phyloP scores from a whole-genome alignment of 2,329 filamentous ascomycete genomes.

The Exophiala bonariae region DNA sequence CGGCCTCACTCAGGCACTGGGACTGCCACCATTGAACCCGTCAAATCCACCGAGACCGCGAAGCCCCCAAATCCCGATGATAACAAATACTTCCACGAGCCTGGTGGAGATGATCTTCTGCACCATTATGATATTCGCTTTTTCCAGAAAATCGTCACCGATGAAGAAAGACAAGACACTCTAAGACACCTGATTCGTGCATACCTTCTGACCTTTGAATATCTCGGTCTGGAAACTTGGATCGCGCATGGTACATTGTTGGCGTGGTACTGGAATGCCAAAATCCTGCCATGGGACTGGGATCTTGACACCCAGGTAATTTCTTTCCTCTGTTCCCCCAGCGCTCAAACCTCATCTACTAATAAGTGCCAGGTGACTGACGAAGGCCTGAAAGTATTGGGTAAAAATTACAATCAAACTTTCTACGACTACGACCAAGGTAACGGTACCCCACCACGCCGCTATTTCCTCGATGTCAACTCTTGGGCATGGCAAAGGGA shows the following conservation, averaged over 20 bases:
- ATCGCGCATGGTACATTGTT: constrained; percentile 80
- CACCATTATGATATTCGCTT: constrained; percentile 75
- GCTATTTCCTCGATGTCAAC: constrained; percentile 76
- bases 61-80: constrained; percentile 21
- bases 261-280: constrained; percentile 85
- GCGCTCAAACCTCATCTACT: neutral
- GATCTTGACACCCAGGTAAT: constrained; percentile 72
- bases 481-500: constrained; percentile 64
- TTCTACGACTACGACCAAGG: constrained; percentile 47
- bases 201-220: constrained; percentile 67
- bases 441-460: constrained; percentile 44
- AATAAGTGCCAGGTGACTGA: constrained; percentile 52
- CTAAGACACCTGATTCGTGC: constrained; percentile 71
- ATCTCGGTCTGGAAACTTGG: constrained; percentile 75
- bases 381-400: constrained; percentile 66
- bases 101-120: constrained; percentile 50
- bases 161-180: constrained; percentile 65
- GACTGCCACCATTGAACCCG: neutral
- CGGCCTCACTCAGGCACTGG: neutral
- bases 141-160: constrained; percentile 63
- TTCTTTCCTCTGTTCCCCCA: neutral
- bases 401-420: constrained; percentile 67
- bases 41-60: neutral
- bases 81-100: constrained; percentile 65
- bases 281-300: constrained; percentile 54